phyloP scores from a whole-genome alignment of 257 asterid species.

The Coffea canephora region DNA sequence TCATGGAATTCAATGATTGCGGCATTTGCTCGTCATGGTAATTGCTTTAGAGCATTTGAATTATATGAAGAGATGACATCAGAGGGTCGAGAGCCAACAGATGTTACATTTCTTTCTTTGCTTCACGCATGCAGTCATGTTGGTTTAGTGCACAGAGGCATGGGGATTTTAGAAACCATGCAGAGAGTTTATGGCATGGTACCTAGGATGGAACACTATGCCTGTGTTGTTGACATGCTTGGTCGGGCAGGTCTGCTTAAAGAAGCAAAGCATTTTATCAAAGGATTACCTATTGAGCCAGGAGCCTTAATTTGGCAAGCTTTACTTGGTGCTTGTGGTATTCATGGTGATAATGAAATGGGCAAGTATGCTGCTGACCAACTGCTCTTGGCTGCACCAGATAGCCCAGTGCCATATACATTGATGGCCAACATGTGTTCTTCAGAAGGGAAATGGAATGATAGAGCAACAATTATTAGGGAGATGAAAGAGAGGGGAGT shows the following conservation, averaged over 20 bases:
- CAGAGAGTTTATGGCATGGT: conserved; percentile 39
- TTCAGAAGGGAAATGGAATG: conserved; percentile 63
- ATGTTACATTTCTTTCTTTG: conserved; percentile 72
- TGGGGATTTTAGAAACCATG: conserved; percentile 67
- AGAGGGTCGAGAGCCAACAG: conserved; percentile 50
- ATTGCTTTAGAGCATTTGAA: conserved; percentile 49
- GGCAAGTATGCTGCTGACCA: conserved; percentile 73
- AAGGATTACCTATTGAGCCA: conserved; percentile 53
- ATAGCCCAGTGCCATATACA: conserved; percentile 51
- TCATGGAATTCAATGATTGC: conserved; percentile 90
- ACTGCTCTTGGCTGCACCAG: conserved; percentile 51
- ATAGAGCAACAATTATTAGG: conserved; percentile 62
- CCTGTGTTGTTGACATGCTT: conserved; percentile 80
- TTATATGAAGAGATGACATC: conserved; percentile 55
- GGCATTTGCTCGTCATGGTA: conserved; percentile 84
- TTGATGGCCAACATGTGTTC: conserved; percentile 82
- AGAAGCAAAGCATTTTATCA: conserved; percentile 68
- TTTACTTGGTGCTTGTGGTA: conserved; percentile 72
- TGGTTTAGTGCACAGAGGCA: conserved; percentile 60
- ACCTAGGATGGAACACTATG: conserved; percentile 84
- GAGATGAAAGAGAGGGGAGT: conserved; percentile 69
- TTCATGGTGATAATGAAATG: conserved; percentile 49
- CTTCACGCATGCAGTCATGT: conserved; percentile 88
- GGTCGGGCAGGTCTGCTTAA: conserved; percentile 74
- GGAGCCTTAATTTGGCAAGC: conserved; percentile 74